Evolutionary conservation across 805 yeast genomes (phyloP).

Genomic region (Yarrowia osloensis): DNA sequence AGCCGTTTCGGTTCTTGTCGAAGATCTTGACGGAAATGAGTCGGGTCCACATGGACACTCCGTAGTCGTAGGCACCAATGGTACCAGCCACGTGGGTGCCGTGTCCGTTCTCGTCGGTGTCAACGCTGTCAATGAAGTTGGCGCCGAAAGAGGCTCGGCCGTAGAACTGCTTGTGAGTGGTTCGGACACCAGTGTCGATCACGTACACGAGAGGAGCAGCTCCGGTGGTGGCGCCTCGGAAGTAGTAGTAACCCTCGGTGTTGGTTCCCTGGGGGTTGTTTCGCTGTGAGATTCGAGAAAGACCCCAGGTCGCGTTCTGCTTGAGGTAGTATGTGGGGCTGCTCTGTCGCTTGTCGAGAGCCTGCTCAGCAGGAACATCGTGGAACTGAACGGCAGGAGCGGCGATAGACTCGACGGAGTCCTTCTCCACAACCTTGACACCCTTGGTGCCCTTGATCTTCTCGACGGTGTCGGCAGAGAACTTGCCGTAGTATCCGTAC

Average conservation of each 20-base stretch:
- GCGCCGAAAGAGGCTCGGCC: conserved; percentile 88
- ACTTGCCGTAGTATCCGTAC: conserved; percentile 52
- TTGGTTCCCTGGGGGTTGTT: conserved; percentile 41
- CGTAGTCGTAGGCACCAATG: conserved; percentile 46
- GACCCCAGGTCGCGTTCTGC: conserved; percentile 92
- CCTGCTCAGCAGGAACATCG: conserved; percentile 49
- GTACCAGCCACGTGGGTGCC: conserved; percentile 99
- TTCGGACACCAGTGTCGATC: conserved; percentile 85
- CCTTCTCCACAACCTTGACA: conserved; percentile 65
- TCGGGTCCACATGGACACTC: conserved; percentile 59
- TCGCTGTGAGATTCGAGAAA: conserved; percentile 86
- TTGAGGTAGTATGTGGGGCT: conserved; percentile 47
- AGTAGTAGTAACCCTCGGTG: conserved; percentile 18
- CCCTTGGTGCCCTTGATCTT: conserved; percentile 53
- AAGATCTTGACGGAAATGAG: conserved; percentile 63
- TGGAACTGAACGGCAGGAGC: conserved; percentile 47
- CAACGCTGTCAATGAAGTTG: conserved; percentile 71
- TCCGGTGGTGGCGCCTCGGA: conserved; percentile 33
- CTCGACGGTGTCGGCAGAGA: conserved; percentile 48
- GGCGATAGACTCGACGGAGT: conserved; percentile 55
- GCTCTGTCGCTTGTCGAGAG: conserved; percentile 2
- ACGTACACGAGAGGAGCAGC: conserved; percentile 63
- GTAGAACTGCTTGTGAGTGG: conserved; percentile 72
- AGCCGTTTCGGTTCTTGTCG: conserved; percentile 57
- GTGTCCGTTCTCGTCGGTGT: conserved; percentile 88